Percentiles rank a stretch among this genome's conserved stretches.
These are phyloP conservation scores for Cercospora sojina DNA, from an alignment of 2,329 filamentous ascomycete species.

Conservation along the genomic window DNA sequence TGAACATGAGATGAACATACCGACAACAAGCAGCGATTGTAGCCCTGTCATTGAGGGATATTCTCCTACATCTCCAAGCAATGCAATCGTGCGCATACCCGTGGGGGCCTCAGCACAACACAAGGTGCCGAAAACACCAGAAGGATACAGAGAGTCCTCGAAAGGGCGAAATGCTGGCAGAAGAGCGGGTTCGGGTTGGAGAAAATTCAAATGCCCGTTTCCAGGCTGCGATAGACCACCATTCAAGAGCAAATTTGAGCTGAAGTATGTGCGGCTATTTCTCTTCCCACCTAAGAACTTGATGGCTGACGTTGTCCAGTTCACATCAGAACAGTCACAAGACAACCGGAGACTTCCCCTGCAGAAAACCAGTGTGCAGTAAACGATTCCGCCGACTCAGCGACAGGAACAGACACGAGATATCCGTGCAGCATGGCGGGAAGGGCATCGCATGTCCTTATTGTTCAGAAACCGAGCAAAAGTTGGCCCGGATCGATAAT, in stretches of 20 bases:
- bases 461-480: background rate
- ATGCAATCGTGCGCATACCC: background rate
- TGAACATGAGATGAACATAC: background rate
- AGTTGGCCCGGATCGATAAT: background rate
- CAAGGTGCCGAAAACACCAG: background rate
- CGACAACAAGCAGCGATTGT: background rate
- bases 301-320: background rate
- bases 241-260: background rate
- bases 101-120: background rate
- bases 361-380: background rate
- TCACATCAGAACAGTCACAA: background rate
- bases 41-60: background rate
- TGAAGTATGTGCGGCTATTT: background rate
- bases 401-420: background rate
- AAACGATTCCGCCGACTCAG: background rate
- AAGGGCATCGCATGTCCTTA: background rate
- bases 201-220: background rate
- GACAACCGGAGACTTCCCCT: background rate
- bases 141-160: background rate
- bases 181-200: background rate
- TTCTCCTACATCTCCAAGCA: background rate
- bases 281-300: background rate
- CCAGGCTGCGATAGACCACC: background rate
- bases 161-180: background rate
- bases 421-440: background rate